Evolutionary conservation across 129 eudicot genomes (phyloP), one percentile per base, ranked within the genome.

Genomic region (Artemisia argyi): DNA sequence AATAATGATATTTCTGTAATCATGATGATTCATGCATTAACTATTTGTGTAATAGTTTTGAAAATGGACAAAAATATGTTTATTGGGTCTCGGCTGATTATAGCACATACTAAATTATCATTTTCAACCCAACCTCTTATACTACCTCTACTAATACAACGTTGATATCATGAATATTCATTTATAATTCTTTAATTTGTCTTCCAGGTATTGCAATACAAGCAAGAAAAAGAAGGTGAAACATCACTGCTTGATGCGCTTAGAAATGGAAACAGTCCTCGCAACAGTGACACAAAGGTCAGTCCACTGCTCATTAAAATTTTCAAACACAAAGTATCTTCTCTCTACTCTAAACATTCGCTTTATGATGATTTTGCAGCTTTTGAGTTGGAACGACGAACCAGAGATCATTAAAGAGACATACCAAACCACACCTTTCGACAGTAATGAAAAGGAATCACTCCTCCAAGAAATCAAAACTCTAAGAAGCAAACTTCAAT

Each of bases 381-480:
- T 89, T 61, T 71, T 85, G 66, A 80, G 77, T 67, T 81, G 88
- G 87, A 76, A 80, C 26, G 82, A 68, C 8, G 90, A 87, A 55
- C 83, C 80, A 5, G 92, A 84, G 69, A 39, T 83, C 30, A 71
- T 73, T 63, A 62, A 82, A 50, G 85, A 83, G 78, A 79, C 24
- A 13, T 76, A 53, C 42, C 61, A 26, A 20, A 73, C 69, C 6
- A 69, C 60, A 54, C 66, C 85, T 13, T 89, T 87, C 26, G 91
- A 88, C 62, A 32, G 61, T 24, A 75, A 68, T 7, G 98, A 93
- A 72, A 93, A 84, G 81, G 91, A 87, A 78, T 83, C 84, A 52
- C 98, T 93, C 53, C 78, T 89, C 7, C 84, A 67, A 71, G 98
- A 93, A 82, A 93, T 89, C 61, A 88, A 90, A 68, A 52, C 68